Base-by-base conservation (phyloP, 1,139 yeast genomes). In the Chernovozyma aurita region DNA sequence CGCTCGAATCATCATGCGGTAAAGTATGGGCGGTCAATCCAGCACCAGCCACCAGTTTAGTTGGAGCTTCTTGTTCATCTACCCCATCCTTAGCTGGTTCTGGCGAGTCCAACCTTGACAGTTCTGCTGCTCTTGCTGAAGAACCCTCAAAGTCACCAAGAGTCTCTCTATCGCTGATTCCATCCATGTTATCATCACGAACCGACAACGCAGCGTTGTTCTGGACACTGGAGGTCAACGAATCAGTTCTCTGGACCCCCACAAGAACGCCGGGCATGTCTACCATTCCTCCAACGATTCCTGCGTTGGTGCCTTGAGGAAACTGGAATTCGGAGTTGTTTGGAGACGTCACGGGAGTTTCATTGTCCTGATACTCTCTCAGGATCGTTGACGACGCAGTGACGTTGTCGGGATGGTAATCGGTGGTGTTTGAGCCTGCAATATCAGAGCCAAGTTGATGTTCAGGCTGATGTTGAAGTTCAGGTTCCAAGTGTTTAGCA, bases 131-230 rank as follows among this genome's bases (percentile, higher is more conserved):
- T 13, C 9, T 7, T 6, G 9, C 8, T 13, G 12, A 6, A 38
- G 28, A 32, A 7, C 32, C 36, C 11, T 41, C 45, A 9, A 14
- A 21, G 11, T 28, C 48, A 28, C 49, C 53, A 32, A 80, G 72
- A 2, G 85, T 76, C 24, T 74, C 81, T 25, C 80, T 75, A 36
- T 76, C 77, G 36, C 85, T 77, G 6, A 73, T 66, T 40, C 80
- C 85, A 32, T 76, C 76, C 34, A 70, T 63, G 42, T 70, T 69
- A 49, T 84, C 95, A 43, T 84, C 92, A 41, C 95, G 78, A 8
- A 85, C 95, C 18, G 95, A 85, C 57, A 80, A 76, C 0, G 97
- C 90, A 2, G 97, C 88, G 55, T 90, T 88, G 59, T 88, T 88
- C 50, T 85, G 94, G 15, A 88, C 95, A 38, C 95, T 85, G 0